Conservation (phyloP, 805 yeast genomes). For the Ascoidea asiatica region DNA sequence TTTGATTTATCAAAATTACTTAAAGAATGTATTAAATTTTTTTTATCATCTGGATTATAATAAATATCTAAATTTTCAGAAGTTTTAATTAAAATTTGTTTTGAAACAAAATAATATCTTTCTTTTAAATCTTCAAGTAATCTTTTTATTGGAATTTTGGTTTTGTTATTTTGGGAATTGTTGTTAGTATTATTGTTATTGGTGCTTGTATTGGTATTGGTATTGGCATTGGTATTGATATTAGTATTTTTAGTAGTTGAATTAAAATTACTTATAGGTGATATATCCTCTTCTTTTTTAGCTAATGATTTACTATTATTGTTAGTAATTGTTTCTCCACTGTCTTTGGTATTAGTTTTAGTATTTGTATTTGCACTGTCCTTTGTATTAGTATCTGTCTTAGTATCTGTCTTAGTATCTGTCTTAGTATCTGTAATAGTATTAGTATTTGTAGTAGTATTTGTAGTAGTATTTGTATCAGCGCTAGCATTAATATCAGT, state of each 20-base stretch:
- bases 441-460: background rate
- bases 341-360: background rate
- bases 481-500: background rate
- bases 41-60: conserved; percentile 17
- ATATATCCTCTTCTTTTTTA: background rate
- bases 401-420: background rate
- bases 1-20: conserved; percentile 49
- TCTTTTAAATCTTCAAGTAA: conserved; percentile 72
- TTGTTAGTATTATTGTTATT: no score
- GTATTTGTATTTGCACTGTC: background rate
- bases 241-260: background rate
- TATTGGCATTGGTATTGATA: no score
- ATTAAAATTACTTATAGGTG: background rate
- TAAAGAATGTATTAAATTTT: conserved; percentile 47
- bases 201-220: no score
- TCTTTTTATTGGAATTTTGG: conserved; percentile 24
- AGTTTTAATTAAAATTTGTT: conserved; percentile 28
- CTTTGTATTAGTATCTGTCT: background rate
- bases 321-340: background rate
- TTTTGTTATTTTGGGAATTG: background rate
- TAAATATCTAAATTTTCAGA: conserved; percentile 21
- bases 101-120: conserved; percentile 61
- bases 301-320: background rate
- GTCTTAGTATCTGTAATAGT: background rate
- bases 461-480: background rate